A percentile compares a stretch with the other conserved stretches of the same genome.
Evolutionary conservation across 352 stramenopile genomes (phyloP).

Genomic region (Elongisporangium prolatum): DNA sequence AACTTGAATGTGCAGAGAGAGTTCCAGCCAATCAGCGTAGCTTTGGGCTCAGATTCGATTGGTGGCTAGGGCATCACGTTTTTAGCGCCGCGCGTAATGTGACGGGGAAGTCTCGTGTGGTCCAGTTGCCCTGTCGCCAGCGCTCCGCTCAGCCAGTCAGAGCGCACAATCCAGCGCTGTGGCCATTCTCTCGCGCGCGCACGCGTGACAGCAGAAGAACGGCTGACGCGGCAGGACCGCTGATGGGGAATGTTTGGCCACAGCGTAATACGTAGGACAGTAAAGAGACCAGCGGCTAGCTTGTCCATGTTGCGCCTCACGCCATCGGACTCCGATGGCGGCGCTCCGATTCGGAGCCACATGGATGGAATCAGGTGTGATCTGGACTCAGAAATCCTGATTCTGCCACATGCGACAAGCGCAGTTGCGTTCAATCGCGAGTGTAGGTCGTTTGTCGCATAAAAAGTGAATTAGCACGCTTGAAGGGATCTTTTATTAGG

Average conservation of each 20-base stretch:
- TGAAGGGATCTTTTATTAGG: background rate
- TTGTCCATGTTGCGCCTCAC: no score
- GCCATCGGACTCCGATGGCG: no score
- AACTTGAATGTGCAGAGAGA: background rate
- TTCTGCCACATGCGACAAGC: background rate
- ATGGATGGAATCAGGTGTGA: background rate
- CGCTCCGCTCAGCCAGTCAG: background rate
- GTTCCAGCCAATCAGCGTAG: background rate
- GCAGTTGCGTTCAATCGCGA: background rate
- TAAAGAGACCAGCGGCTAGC: background rate
- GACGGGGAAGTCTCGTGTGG: background rate
- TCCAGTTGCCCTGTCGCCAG: background rate
- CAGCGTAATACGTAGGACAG: background rate
- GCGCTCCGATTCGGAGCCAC: no score
- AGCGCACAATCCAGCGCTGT: background rate
- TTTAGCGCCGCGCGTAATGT: background rate
- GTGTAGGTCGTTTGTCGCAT: background rate
- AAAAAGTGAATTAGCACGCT: no score
- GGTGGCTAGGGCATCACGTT: background rate
- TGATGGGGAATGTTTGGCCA: background rate
- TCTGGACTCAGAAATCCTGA: background rate
- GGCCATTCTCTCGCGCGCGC: background rate
- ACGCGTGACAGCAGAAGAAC: background rate
- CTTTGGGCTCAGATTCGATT: background rate
- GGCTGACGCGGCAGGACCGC: background rate